These are phyloP conservation scores for Tilletiaria anomala DNA, from an alignment of 1,284 basidiomycete genomes.

Conservation along the genomic window DNA sequence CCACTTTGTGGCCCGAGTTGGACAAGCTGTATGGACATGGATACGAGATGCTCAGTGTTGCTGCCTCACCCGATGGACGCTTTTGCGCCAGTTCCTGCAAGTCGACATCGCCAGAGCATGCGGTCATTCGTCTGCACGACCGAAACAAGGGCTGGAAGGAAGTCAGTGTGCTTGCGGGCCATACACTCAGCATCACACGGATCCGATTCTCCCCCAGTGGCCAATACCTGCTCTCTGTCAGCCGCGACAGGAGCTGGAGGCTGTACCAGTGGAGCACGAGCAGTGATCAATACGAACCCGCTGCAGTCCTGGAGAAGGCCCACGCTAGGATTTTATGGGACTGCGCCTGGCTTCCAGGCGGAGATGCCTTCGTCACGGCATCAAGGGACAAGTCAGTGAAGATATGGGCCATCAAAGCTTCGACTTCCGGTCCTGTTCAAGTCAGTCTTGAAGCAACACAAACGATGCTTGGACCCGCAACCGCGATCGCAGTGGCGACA, in stretches of 20 bases:
- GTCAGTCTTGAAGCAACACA: no score
- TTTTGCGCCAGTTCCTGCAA: conserved; percentile 84
- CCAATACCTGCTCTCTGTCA: conserved; percentile 61
- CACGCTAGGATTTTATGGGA: conserved; percentile 94
- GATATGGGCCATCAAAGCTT: no score
- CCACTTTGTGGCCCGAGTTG: conserved; percentile 86
- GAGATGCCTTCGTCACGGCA: conserved; percentile 71
- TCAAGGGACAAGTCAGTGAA: conserved; percentile 84
- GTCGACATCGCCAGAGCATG: conserved; percentile 71
- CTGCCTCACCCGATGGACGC: conserved; percentile 50
- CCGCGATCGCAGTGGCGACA: no score
- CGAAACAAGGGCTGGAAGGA: conserved; percentile 49
- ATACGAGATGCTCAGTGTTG: conserved; percentile 58
- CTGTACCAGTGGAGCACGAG: conserved; percentile 48
- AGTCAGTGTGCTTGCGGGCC: conserved; percentile 62
- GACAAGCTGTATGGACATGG: conserved; percentile 98
- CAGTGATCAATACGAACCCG: background rate
- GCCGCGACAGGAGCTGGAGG: conserved; percentile 82
- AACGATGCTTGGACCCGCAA: no score
- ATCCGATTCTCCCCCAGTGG: conserved; percentile 79
- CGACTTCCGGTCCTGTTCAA: no score
- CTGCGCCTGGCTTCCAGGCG: conserved; percentile 62
- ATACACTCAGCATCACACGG: conserved; percentile 74
- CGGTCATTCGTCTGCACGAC: conserved; percentile 70
- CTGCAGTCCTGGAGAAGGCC: conserved; percentile 43